Percentiles rank a stretch among this genome's conserved stretches.
These are phyloP conservation scores for Selaginella tamariscina DNA, from an alignment of 75 land plant species.

Conservation along the genomic window DNA sequence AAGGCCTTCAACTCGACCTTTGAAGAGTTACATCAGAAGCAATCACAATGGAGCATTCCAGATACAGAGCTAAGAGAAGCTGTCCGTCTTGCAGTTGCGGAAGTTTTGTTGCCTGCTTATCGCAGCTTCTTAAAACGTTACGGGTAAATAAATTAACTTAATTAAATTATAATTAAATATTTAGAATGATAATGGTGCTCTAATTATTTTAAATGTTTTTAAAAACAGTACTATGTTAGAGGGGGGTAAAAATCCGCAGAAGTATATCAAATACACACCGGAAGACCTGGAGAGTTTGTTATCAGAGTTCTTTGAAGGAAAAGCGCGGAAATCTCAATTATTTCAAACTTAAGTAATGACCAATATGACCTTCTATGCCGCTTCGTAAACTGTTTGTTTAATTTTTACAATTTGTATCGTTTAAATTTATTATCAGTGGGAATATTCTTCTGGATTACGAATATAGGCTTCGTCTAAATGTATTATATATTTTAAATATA, in stretches of 20 bases:
- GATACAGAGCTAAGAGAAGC: neutral
- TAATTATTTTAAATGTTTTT: neutral
- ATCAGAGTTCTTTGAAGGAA: neutral
- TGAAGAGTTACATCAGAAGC: conserved; percentile 6
- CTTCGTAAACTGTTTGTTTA: too few species aligned
- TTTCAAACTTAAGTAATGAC: neutral
- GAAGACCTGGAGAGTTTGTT: conserved; percentile 1
- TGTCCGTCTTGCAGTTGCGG: conserved; percentile 4
- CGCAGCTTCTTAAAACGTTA: neutral
- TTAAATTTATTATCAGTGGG: too few species aligned
- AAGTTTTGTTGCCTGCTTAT: conserved; percentile 9
- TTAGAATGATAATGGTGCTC: neutral
- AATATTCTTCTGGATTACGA: too few species aligned
- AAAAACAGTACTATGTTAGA: neutral
- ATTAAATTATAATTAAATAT: neutral
- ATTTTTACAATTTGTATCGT: too few species aligned
- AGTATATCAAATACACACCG: conserved; percentile 11
- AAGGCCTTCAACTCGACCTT: neutral
- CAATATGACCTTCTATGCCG: too few species aligned
- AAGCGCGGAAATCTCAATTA: neutral
- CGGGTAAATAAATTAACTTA: neutral
- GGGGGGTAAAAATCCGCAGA: neutral
- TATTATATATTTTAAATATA: too few species aligned
- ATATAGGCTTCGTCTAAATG: too few species aligned
- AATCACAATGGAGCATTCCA: conserved; percentile 10